A percentile compares a stretch with the other conserved stretches of the same genome.
These are phyloP conservation scores for Amanita rimosa DNA, from an alignment of 768 basidiomycete genomes.

Conservation along the genomic window DNA sequence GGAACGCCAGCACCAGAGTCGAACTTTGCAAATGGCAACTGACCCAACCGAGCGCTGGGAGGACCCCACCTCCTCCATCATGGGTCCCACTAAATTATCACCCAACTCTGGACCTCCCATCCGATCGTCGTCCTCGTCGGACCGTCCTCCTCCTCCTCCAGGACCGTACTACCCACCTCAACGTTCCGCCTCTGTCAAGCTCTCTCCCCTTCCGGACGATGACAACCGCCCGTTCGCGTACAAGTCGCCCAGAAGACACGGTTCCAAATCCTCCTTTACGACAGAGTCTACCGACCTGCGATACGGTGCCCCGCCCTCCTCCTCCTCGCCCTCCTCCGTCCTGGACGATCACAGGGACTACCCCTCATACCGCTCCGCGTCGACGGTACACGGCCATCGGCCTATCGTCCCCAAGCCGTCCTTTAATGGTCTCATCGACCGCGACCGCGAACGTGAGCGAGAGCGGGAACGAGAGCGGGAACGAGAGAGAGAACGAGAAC, in stretches of 20 bases:
- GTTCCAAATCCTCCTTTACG: slow-evolving; percentile 3
- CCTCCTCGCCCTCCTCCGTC: neutral
- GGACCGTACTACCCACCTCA: neutral
- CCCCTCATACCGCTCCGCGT: neutral
- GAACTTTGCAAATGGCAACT: slow-evolving; percentile 3
- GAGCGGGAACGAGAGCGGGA: too few species aligned
- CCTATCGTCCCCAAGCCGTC: slow-evolving; percentile 1
- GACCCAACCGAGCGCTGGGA: neutral
- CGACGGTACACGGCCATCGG: neutral
- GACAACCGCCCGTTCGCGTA: slow-evolving; percentile 1
- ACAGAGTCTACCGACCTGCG: neutral
- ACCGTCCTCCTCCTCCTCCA: slow-evolving; percentile 2
- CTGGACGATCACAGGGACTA: slow-evolving; percentile 1
- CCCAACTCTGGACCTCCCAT: neutral
- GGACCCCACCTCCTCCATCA: neutral
- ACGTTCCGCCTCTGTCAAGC: slow-evolving; percentile 2
- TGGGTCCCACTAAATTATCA: neutral
- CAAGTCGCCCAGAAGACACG: slow-evolving; percentile 1
- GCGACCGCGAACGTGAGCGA: neutral
- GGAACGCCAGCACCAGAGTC: slow-evolving; percentile 1
- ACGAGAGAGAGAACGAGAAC: too few species aligned
- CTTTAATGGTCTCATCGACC: neutral
- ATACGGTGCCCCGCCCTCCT: neutral
- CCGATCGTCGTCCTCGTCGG: neutral
- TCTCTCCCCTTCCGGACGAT: neutral